A percentile compares a stretch with the other conserved stretches of the same genome.
Evolutionary conservation across 2,329 filamentous ascomycete genomes (phyloP).

Genomic region (Fonsecaea pugnacius): DNA sequence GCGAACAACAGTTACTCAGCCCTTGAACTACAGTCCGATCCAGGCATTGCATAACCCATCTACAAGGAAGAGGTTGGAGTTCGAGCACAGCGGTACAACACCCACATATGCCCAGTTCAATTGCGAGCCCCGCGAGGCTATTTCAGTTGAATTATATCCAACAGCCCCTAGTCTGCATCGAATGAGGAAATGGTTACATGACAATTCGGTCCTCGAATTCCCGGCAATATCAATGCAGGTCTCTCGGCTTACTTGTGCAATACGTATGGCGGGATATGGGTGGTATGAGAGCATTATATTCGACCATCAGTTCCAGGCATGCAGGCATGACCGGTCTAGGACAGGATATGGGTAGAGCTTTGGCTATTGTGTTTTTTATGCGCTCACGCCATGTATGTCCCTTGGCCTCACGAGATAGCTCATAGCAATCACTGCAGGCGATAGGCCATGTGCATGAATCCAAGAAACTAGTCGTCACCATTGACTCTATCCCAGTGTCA

Average conservation of each 20-base stretch:
- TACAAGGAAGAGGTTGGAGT: neutral
- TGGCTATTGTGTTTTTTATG: constrained; percentile 2
- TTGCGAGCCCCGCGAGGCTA: neutral
- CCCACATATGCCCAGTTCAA: neutral
- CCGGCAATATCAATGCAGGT: neutral
- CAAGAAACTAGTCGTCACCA: neutral
- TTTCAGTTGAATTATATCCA: neutral
- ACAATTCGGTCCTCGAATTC: neutral
- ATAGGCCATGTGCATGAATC: neutral
- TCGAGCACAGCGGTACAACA: neutral
- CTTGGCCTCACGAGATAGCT: neutral
- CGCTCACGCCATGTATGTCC: neutral
- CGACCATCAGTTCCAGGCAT: neutral
- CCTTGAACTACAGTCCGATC: neutral
- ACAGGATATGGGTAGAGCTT: constrained; percentile 11
- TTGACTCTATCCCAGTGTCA: neutral
- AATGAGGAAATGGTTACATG: neutral
- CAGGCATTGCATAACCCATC: neutral
- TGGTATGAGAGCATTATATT: neutral
- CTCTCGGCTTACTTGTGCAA: neutral
- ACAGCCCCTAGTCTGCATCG: neutral
- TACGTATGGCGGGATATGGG: neutral
- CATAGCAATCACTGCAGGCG: neutral
- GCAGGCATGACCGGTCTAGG: neutral
- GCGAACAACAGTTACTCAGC: neutral